Evolutionary conservation across 768 basidiomycete genomes (phyloP), one percentile per base, ranked within the genome.

Genomic region (Boletus subparvulus): DNA sequence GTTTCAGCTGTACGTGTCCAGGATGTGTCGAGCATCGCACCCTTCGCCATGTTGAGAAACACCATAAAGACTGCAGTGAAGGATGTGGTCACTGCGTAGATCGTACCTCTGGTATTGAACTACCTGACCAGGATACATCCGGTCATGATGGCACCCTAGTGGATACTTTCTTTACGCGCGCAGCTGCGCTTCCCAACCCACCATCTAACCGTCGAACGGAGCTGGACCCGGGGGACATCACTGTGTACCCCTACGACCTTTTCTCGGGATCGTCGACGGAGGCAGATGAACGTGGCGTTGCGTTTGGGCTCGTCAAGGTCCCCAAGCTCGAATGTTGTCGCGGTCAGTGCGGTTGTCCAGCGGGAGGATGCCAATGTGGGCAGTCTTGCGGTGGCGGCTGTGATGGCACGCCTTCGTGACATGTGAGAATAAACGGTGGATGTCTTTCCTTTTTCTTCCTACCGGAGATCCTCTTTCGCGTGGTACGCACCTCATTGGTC

Each of bases 21-120:
- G 88, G 88, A 35, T 92, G 89, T 65, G 68, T 81, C 11, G 78
- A 87, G 61, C 89, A 91, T 65, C 84, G 87, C n/a, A 82, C 83
- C 1, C 54, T 70, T 17, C 76, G 77, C 17, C 68, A 83, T 56
- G 79, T 73, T 19, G 76, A 76, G 43, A 59, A 57, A 37, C 68
- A 73, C 21, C 64, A 67, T 56, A 67, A 62, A 36, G 75, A 76
- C 61, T 80, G 78, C 44, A 63, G 75, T 17, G 77, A 82, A 45
- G 80, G 79, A 51, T 90, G 88, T 64, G 75, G 78, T 6, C 78
- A 80, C 24, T 91, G 88, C 62, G 72, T 90, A 30, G 88, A 90
- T 67, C 72, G 77, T 56, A 68, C 63, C 26, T 61, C 70, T 30
- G 80, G 78, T 9, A 62, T 79, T 47, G 81, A 70, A 50, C 73